These are phyloP conservation scores for Nicotiana rustica DNA, from an alignment of 305 asterid genomes.

Conservation along the genomic window DNA sequence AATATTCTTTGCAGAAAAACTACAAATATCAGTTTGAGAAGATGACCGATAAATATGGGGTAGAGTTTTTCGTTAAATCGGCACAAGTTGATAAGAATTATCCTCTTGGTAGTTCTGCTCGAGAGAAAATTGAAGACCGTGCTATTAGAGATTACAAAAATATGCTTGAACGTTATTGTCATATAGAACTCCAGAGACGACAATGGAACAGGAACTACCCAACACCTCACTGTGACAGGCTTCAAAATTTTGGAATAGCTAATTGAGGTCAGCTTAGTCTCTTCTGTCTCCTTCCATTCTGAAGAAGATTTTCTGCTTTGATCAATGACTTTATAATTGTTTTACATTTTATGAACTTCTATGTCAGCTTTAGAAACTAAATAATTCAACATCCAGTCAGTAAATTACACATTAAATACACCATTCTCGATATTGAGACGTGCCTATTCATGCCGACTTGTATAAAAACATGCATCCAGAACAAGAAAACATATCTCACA, in stretches of 20 bases:
- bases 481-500: too few relatives aligned
- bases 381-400: too few relatives aligned
- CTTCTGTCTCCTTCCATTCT: too few relatives aligned
- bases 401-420: too few relatives aligned
- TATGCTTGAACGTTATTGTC: slow-evolving; percentile 85
- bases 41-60: slow-evolving; percentile 66
- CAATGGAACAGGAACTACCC: slow-evolving; percentile 87
- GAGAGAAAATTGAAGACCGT: slow-evolving; percentile 58
- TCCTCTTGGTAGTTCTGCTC: slow-evolving; percentile 67
- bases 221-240: slow-evolving; percentile 90
- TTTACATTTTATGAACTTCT: too few relatives aligned
- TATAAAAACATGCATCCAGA: too few relatives aligned
- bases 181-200: slow-evolving; percentile 86
- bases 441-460: too few relatives aligned
- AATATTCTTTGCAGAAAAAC: slow-evolving; percentile 83
- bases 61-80: slow-evolving; percentile 78
- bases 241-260: slow-evolving; percentile 64
- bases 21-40: slow-evolving; percentile 74
- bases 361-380: too few relatives aligned
- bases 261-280: too few relatives aligned
- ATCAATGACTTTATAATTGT: too few relatives aligned
- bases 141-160: slow-evolving; percentile 37
- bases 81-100: slow-evolving; percentile 68
- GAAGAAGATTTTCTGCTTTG: too few relatives aligned
- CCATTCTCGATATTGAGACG: too few relatives aligned